Evolutionary conservation across 768 basidiomycete species (phyloP), one percentile per base, ranked within the genome.

Genomic region (Leccinum variicolor): DNA sequence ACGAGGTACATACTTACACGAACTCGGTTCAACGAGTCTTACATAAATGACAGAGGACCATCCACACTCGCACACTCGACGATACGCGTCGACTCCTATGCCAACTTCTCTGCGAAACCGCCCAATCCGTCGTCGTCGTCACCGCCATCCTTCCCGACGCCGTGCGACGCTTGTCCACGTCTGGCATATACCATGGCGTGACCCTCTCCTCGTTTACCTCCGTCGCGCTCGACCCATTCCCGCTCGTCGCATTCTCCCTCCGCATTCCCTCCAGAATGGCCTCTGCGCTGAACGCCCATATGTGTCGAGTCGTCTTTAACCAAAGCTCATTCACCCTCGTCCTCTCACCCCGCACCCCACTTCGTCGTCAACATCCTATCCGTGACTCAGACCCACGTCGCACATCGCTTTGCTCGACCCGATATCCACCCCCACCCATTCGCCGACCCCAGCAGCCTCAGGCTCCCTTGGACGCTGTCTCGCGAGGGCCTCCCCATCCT

Each of bases 131-230:
- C 34, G 90, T 91, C 3, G 85, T 96, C 55, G 83, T 94, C 61
- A 92, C 93, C 3, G 83, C 90, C 1, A 72, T 79, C 64, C 80
- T 87, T 76, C 83, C 58, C 25, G 31, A 58, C 41, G 33, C 4
- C 23, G 21, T 17, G 7, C 48, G 28, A 28, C n/a, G 17, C 49
- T 8, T 50, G 13, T 21, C 56, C 17, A 39, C 45, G 0, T 43
- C 58, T 33, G 13, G 31, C 7, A 62, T 56, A 9, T 92, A 82
- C 66, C 94, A 97, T 71, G 94, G 94, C 62, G 93, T 94, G 21
- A 98, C 95, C 1, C 79, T 98, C 29, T 95, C 95, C 9, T 96
- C 94, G 1, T 94, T 98, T 69, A 85, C 92, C 19, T 94, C 93
- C 28, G 86, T 98, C 66, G 85, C 95, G 3, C 84, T 98, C 79